Evolutionary conservation across 768 basidiomycete genomes (phyloP).

Genomic region (Collybia mongolica): DNA sequence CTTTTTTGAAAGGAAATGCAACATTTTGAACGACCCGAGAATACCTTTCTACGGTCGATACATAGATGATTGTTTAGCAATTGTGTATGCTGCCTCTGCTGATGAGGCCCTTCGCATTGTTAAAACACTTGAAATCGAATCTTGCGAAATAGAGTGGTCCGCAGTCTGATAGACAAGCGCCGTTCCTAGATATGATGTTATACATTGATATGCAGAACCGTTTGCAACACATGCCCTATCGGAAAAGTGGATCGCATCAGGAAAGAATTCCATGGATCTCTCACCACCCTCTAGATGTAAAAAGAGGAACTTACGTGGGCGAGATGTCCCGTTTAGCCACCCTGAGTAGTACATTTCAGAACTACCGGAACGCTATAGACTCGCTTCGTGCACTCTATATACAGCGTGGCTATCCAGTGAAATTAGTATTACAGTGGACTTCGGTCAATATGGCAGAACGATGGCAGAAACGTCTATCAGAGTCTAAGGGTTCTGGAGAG

Average conservation of each 20-base stretch:
- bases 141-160: conserved; percentile 17
- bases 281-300: conserved; percentile 15
- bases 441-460: conserved; percentile 24
- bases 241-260: conserved; percentile 16
- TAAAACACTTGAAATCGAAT: conserved; percentile 8
- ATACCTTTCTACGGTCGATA: conserved; percentile 26
- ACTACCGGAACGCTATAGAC: conserved; percentile 24
- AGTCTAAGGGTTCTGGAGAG: neutral
- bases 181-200: conserved; percentile 29
- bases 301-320: conserved; percentile 15
- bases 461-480: conserved; percentile 23
- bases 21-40: conserved; percentile 7
- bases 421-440: conserved; percentile 16
- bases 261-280: conserved; percentile 21
- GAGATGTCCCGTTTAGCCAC: conserved; percentile 20
- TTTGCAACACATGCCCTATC: conserved; percentile 11
- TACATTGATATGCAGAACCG: conserved; percentile 14
- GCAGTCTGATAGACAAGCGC: conserved; percentile 2
- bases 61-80: conserved; percentile 27
- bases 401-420: conserved; percentile 26
- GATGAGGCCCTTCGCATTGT: conserved; percentile 9
- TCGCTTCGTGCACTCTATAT: conserved; percentile 23
- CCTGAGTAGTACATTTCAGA: conserved; percentile 21
- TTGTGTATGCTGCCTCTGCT: conserved; percentile 17
- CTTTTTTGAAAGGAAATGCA: conserved; percentile 13